These are phyloP conservation scores for Magnolia sinica DNA, from an alignment of 164 flowering plant genomes.

Conservation along the genomic window DNA sequence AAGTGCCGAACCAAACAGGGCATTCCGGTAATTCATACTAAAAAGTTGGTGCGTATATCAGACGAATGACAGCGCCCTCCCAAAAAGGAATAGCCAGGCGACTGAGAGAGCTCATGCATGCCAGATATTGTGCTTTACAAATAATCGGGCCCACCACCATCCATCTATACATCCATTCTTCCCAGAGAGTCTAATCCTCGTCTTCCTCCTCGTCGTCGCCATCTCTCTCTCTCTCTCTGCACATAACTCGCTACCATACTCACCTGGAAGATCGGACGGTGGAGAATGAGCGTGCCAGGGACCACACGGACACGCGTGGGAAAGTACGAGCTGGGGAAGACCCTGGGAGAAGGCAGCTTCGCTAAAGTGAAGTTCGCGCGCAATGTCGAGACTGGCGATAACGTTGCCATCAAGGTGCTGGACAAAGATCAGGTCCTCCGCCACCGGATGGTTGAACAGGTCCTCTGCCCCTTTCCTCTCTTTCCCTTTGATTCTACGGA, in stretches of 20 bases:
- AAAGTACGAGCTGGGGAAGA: conserved; percentile 75
- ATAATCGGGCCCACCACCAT: neutral
- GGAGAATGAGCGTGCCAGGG: conserved; percentile 9
- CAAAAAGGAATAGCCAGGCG: neutral
- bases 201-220: neutral
- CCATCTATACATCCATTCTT: neutral
- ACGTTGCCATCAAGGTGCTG: conserved; percentile 75
- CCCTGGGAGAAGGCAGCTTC: conserved; percentile 89
- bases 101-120: neutral
- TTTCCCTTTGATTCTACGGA: neutral
- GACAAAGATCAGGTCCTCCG: conserved; percentile 68
- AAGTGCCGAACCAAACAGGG: neutral
- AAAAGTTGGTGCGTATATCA: neutral
- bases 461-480: conserved; percentile 8
- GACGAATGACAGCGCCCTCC: neutral
- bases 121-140: neutral
- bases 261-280: neutral
- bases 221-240: too few species aligned
- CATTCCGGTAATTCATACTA: neutral
- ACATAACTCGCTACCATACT: too few species aligned
- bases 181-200: neutral
- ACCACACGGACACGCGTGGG: conserved; percentile 63
- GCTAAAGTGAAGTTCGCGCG: conserved; percentile 84
- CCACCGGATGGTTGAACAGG: conserved; percentile 90
- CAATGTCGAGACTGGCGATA: conserved; percentile 54